Percentiles rank a stretch among this genome's conserved stretches.
Conservation (phyloP, 2,329 filamentous ascomycete genomes). For the Trichophyton mentagrophytes region DNA sequence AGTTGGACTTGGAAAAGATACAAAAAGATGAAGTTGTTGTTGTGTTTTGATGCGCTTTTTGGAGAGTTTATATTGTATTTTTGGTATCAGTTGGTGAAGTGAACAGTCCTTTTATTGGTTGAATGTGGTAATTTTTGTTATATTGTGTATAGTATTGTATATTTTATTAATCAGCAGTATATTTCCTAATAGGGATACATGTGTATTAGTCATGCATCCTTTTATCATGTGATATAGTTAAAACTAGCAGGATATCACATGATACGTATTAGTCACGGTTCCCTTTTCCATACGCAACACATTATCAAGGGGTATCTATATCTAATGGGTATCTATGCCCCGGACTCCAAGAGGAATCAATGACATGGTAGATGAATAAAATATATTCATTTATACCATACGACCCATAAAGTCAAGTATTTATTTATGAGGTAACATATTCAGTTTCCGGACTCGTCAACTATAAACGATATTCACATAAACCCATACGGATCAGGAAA, state of each 20-base stretch:
- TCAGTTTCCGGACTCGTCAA: background rate
- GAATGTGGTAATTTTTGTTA: background rate
- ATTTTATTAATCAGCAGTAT: background rate
- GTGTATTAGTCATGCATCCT: background rate
- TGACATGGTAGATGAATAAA: background rate
- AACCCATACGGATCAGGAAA: background rate
- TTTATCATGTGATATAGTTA: background rate
- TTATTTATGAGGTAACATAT: too few species aligned
- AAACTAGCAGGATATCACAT: background rate
- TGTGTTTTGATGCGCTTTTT: background rate
- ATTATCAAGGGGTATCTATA: too few species aligned
- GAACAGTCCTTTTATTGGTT: background rate
- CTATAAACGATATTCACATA: background rate
- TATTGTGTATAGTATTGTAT: background rate
- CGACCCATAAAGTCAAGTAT: too few species aligned
- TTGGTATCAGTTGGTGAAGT: background rate
- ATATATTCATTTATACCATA: too few species aligned
- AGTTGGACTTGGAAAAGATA: background rate
- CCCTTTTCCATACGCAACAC: background rate
- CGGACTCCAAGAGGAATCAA: background rate
- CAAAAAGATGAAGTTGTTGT: background rate
- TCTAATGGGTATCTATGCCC: too few species aligned
- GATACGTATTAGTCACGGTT: background rate
- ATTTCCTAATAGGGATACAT: background rate
- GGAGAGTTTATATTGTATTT: background rate